A percentile compares a stretch with the other conserved stretches of the same genome.
Conservation (phyloP, 2,329 filamentous ascomycete species). For the Fusarium acutatum region DNA sequence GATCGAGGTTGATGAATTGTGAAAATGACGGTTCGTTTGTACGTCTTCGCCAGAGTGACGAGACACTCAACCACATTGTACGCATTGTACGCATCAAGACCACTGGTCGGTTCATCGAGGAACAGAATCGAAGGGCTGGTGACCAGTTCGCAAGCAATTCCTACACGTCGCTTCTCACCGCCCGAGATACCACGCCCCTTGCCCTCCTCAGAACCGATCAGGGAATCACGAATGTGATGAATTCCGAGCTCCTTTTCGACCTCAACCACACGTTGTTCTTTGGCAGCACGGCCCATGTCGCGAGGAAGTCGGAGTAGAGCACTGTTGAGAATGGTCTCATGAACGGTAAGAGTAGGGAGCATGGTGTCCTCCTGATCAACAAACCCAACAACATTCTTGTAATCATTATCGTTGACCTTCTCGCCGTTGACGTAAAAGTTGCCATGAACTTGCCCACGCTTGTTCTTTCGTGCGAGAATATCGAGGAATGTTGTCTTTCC, state of each 20-base stretch:
- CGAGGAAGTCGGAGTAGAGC: conserved; percentile 90
- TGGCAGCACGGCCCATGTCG: conserved; percentile 87
- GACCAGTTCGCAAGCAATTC: conserved; percentile 96
- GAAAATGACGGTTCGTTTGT: conserved; percentile 96
- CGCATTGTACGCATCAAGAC: conserved; percentile 94
- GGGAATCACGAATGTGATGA: conserved; percentile 89
- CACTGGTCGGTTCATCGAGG: conserved; percentile 95
- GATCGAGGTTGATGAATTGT: conserved; percentile 98
- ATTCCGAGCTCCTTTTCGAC: conserved; percentile 97
- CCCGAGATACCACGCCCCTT: conserved; percentile 95
- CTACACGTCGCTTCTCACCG: conserved; percentile 94
- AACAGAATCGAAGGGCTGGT: conserved; percentile 98
- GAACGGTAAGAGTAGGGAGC: conserved; percentile 93
- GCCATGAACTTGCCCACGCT: conserved; percentile 80
- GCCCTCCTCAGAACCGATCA: conserved; percentile 96
- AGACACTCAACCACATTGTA: conserved; percentile 98
- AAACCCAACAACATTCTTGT: conserved; percentile 92
- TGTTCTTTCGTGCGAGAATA: conserved; percentile 96
- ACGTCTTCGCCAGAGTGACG: conserved; percentile 92
- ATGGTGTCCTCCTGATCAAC: conserved; percentile 99
- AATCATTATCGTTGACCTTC: conserved; percentile 83
- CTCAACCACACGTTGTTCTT: conserved; percentile 89
- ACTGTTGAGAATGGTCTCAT: conserved; percentile 96
- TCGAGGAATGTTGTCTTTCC: conserved; percentile 98
- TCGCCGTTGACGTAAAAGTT: conserved; percentile 95